A percentile compares a stretch with the other conserved stretches of the same genome.
Evolutionary conservation across 495 filamentous ascomycete genomes (phyloP).

Genomic region (Aspergillus nanangensis): DNA sequence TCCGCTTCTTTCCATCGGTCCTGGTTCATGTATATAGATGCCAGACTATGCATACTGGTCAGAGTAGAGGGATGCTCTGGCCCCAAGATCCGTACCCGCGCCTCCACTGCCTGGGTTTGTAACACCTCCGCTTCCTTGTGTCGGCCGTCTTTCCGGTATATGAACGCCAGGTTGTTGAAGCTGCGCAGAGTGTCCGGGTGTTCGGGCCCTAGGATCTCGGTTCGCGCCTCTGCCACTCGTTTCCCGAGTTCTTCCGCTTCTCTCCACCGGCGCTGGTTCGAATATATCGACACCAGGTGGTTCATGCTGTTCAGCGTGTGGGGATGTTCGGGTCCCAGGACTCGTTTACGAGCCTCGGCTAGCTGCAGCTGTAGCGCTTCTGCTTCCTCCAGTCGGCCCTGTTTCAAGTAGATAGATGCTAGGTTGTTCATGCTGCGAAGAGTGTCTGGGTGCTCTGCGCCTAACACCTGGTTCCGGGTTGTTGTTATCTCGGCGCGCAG

Average conservation of each 20-base stretch:
- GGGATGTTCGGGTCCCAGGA: background rate
- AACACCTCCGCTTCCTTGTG: background rate
- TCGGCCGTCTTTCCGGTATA: background rate
- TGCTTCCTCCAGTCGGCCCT: slow-evolving; percentile 34
- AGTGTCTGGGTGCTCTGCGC: background rate
- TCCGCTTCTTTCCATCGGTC: background rate
- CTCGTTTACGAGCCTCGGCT: background rate
- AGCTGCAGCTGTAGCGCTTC: slow-evolving; percentile 18
- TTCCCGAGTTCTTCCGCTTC: background rate
- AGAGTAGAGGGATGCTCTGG: background rate
- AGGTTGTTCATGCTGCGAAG: slow-evolving; percentile 7
- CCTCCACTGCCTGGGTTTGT: background rate
- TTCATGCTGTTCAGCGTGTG: background rate
- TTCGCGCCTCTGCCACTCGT: background rate
- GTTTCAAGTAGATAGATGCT: slow-evolving; percentile 18
- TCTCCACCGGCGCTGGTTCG: background rate
- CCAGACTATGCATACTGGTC: background rate
- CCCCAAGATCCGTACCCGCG: background rate
- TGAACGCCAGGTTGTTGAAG: background rate
- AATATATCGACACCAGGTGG: background rate
- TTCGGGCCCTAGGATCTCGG: background rate
- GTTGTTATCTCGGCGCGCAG: slow-evolving; percentile 23
- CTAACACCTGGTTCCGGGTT: background rate
- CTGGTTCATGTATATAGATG: background rate
- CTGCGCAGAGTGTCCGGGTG: background rate